Conservation (phyloP, 768 basidiomycete genomes). For the Coprinopsis marcescibilis region DNA sequence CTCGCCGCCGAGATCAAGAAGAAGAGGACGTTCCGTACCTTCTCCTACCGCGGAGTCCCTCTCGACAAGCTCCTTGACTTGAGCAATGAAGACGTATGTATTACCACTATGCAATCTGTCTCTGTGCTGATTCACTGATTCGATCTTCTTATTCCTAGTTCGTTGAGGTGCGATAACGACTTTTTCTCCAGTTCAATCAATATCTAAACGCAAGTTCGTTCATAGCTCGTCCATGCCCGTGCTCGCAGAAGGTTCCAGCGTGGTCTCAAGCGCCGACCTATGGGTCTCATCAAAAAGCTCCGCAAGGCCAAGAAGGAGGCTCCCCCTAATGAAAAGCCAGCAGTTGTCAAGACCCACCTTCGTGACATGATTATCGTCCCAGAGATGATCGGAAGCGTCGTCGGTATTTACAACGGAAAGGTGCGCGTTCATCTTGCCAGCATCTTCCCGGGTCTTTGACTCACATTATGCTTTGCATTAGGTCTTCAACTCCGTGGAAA, state of each 20-base stretch:
- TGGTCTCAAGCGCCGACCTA: conserved; percentile 95
- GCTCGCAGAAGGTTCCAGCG: conserved; percentile 98
- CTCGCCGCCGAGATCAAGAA: conserved; percentile 97
- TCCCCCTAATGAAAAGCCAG: conserved; percentile 97
- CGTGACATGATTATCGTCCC: conserved; percentile 99
- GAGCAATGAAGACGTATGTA: conserved; percentile 88
- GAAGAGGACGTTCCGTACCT: conserved; percentile 97
- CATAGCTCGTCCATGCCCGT: conserved; percentile 98
- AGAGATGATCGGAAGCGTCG: conserved; percentile 98
- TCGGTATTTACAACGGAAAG: conserved; percentile 99
- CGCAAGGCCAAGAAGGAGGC: conserved; percentile 99
- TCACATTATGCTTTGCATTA: conserved; percentile 21
- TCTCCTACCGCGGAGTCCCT: conserved; percentile 97
- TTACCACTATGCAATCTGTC: background rate
- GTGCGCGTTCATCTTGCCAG: too few relatives aligned
- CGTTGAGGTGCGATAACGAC: conserved; percentile 69
- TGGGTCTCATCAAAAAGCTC: conserved; percentile 99
- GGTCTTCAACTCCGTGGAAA: conserved; percentile 95
- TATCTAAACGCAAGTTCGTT: too few relatives aligned
- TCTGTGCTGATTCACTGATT: conserved; percentile 2
- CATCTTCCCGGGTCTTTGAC: too few relatives aligned
- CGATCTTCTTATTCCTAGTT: conserved; percentile 39
- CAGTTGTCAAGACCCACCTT: conserved; percentile 98
- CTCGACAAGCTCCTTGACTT: conserved; percentile 97
- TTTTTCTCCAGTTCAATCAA: conserved; percentile 1